These are phyloP conservation scores for Lenwebbia sp. DNA, from an alignment of 345 rosid species.

Conservation along the genomic window DNA sequence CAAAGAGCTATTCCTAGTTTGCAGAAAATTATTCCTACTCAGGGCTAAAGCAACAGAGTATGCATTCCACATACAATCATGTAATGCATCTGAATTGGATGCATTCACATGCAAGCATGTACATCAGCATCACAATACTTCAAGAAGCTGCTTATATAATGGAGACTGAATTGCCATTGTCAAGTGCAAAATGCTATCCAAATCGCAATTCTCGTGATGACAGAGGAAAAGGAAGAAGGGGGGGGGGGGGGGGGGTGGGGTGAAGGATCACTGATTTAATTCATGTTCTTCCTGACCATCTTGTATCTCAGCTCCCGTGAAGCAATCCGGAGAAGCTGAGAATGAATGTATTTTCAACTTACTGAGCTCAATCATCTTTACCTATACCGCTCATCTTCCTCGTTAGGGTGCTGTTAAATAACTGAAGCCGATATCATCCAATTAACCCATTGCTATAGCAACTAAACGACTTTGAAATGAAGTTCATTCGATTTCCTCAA, in stretches of 20 bases:
- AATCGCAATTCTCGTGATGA: background rate
- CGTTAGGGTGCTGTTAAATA: background rate
- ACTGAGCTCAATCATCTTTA: background rate
- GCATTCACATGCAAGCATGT: background rate
- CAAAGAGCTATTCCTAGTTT: background rate
- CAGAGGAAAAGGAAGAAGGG: background rate
- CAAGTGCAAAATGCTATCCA: background rate
- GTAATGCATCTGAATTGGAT: background rate
- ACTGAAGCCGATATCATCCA: background rate
- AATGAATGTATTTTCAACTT: background rate
- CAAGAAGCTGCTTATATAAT: background rate
- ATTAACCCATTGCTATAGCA: background rate
- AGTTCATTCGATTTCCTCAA: background rate
- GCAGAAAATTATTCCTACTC: background rate
- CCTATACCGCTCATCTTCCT: background rate
- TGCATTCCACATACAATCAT: background rate
- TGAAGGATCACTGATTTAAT: background rate
- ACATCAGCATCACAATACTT: background rate
- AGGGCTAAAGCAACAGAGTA: background rate
- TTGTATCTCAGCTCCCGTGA: background rate
- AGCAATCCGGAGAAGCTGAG: background rate
- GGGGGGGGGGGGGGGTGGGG: background rate
- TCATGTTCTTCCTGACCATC: background rate
- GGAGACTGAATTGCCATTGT: background rate
- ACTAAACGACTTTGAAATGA: background rate